Base-by-base conservation (phyloP, 305 asterid genomes). In the Fraxinus angustifolia region DNA sequence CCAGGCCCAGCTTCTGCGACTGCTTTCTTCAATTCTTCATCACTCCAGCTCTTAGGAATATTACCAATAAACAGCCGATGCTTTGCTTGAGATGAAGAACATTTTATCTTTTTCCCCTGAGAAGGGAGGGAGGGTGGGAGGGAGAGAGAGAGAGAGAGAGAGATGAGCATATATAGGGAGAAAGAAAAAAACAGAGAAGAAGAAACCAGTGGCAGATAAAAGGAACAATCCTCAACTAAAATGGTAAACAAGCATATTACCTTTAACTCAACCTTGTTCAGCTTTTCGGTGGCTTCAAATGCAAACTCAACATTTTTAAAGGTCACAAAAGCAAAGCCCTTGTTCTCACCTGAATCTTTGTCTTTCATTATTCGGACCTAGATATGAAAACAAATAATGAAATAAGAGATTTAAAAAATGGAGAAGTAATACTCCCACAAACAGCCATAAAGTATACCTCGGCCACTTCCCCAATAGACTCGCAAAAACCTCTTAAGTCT, bases 331-430 rank as follows among this genome's bases (percentile, higher is more conserved):
- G 92, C 88, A 67, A 86, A 89, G 12, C 90, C 91, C 80, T 87
- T 89, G 81, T 89, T 89, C 84, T 87, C 89, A 67, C 76, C 80
- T 26, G 89, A 38, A 77, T 83, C 88, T 85, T 86, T 89, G 35
- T 86, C 92, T 80, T 87, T 89, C 92, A 89, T 89, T 83, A 89
- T 80, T 83, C 89, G 84, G 31, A 89, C 87, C 90, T 89, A 30
- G 38, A 75, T 35, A 78, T 70, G 72, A 23, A 79, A 50, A 48
- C 16, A 4, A 8, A 8, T 65, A 42, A 26, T 26, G 33, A 65
- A 11, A 65, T 56, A 8, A 65, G 35, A 65, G 73, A 65, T 65
- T 8, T 42, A 4, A 65, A 23, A 26, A 23, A 10, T 17, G 73
- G 6, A 65, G 10, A 65, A 23, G 21, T 3, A 26, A 26, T 65